Base-by-base conservation (phyloP, 1,284 basidiomycete genomes). In the Fomitopsis schrenkii region DNA sequence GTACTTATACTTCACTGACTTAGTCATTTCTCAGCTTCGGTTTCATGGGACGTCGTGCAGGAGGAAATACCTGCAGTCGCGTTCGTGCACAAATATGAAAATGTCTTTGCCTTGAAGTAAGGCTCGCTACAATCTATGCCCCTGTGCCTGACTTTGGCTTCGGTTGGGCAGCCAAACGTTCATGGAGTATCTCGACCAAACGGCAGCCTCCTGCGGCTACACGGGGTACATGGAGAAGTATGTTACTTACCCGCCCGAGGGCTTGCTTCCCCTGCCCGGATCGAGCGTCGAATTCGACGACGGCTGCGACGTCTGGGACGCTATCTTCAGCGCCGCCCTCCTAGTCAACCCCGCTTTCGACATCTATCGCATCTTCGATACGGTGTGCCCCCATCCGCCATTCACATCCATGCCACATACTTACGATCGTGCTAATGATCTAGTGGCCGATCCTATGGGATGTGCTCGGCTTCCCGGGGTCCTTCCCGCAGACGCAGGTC, bases 381-480 rank as follows among this genome's bases (percentile, higher is more conserved):
- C 83, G 26, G 81, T 77, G 57, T 63, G 79, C 71, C 22, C 2
- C 10, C 22, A 17, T 35, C 2, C 57, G 41, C 65, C 48, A 22
- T 10, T 4, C 52, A 3, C 33, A 41, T 14, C 22, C 19, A 33
- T 3, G 19, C 7, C n/a, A 2, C 28, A 59, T 40, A 22, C 9
- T 46, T 14, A 30, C 33, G 41, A 22, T 22, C 22, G 22, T 33
- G 30, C 30, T 8, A 33, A 50, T 59, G 69, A 71, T 73, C 17
- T 66, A 78, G 74, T 83, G 76, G 64, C 83, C 83, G 0, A 72
- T 90, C 42, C 75, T 87, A 14, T 91, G 87, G 88, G 89, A 92
- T 64, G 86, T 91, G 6, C 84, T 92, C 41, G 90, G 88, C 17
- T 89, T 88, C 77, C 89, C 90, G 82, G 88, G 86, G 8, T 85